Evolutionary conservation across 495 filamentous ascomycete genomes (phyloP).

Genomic region (Penicillium silybi): DNA sequence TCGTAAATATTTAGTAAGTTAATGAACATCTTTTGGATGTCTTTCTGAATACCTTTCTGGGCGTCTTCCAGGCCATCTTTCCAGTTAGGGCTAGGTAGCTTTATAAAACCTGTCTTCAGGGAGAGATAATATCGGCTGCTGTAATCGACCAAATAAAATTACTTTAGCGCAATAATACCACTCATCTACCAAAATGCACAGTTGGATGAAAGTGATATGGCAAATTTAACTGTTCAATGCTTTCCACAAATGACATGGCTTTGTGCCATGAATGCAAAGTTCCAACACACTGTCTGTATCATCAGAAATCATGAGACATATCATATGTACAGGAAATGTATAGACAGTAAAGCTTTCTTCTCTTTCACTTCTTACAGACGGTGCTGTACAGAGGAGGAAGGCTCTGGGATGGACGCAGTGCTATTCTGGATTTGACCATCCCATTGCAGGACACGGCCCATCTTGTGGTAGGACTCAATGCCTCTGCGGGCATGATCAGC

Average conservation of each 20-base stretch:
- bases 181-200: neutral
- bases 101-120: no score
- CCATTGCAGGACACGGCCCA: slow-evolving; percentile 36
- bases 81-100: no score
- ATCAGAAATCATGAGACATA: neutral
- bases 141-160: no score
- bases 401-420: neutral
- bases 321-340: neutral
- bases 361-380: slow-evolving; percentile 13
- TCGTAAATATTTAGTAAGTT: no score
- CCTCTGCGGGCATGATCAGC: slow-evolving; percentile 62
- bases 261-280: neutral
- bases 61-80: no score
- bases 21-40: no score
- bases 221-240: neutral
- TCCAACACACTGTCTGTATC: neutral
- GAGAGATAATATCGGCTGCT: no score
- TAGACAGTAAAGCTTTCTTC: neutral
- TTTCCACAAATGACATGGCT: neutral
- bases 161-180: no score
- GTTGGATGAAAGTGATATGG: neutral
- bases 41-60: no score
- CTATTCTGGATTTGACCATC: slow-evolving; percentile 11
- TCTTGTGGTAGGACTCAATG: slow-evolving; percentile 57
- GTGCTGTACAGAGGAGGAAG: slow-evolving; percentile 22